Percentiles rank a stretch among this genome's conserved stretches.
Evolutionary conservation across 139 green algal species (phyloP).

Genomic region (Chlamydomonas asymmetrica): DNA sequence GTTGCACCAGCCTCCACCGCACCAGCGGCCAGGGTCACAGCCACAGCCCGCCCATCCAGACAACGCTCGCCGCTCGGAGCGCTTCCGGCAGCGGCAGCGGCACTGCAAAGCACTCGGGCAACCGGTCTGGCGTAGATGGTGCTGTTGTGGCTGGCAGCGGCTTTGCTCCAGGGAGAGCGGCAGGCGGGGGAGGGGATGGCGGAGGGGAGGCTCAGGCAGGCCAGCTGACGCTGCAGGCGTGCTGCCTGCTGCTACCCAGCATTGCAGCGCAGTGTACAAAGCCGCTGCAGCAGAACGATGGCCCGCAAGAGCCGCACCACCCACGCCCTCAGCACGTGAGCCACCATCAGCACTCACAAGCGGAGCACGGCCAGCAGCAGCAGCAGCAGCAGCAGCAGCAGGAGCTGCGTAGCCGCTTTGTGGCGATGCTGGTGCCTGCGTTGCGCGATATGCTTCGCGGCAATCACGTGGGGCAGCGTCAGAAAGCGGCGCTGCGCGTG

Average conservation of each 20-base stretch:
- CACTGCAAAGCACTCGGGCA: background rate
- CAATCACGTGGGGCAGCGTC: background rate
- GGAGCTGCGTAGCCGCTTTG: background rate
- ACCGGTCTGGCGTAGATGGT: background rate
- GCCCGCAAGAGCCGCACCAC: too few species aligned
- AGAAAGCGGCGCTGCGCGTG: slow-evolving; percentile 2
- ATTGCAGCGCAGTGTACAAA: background rate
- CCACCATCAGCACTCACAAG: background rate
- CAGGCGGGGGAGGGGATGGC: too few species aligned
- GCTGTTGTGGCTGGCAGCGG: background rate
- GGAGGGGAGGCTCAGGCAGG: too few species aligned
- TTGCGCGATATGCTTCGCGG: background rate
- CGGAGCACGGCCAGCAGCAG: background rate
- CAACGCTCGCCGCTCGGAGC: background rate
- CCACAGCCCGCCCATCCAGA: background rate
- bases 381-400: too few species aligned
- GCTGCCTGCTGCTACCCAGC: background rate
- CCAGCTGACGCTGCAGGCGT: background rate
- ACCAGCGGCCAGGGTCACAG: background rate
- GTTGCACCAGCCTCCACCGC: background rate
- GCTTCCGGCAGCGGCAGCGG: background rate
- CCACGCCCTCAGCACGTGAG: background rate
- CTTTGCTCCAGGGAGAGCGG: too few species aligned
- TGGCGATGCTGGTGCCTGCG: background rate
- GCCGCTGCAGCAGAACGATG: too few species aligned